phyloP scores from a whole-genome alignment of 2,329 filamentous ascomycete genomes.

The Thermoascus crustaceus region DNA sequence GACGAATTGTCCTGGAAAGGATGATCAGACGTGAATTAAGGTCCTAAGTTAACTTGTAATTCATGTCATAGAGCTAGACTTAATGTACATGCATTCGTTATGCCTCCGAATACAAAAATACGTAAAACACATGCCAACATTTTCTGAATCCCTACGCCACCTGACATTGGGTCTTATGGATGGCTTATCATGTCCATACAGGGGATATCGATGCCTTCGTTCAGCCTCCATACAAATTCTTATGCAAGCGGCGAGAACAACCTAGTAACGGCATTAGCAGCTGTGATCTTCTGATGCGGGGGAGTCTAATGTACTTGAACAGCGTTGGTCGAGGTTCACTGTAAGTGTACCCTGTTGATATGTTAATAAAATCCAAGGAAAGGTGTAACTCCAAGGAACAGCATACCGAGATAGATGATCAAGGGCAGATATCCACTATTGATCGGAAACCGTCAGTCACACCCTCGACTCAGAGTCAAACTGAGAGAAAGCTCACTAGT shows the following conservation, averaged over 20 bases:
- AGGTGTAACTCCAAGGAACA: constrained; percentile 9
- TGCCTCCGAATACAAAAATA: too few species aligned
- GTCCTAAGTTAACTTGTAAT: too few species aligned
- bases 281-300: constrained; percentile 15
- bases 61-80: too few species aligned
- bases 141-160: too few species aligned
- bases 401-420: constrained; percentile 87
- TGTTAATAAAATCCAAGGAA: constrained; percentile 13
- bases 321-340: constrained; percentile 82
- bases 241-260: constrained; percentile 38
- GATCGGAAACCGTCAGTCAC: constrained; percentile 14
- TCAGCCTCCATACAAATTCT: constrained; percentile 7
- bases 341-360: constrained; percentile 69
- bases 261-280: constrained; percentile 19
- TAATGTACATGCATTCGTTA: too few species aligned
- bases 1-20: too few species aligned
- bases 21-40: too few species aligned
- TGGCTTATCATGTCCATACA: too few species aligned
- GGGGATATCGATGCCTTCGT: constrained; percentile 3
- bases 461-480: constrained; percentile 26
- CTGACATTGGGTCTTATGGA: too few species aligned
- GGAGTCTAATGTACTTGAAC: constrained; percentile 50
- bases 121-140: too few species aligned
- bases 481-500: constrained; percentile 63
- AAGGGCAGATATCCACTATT: constrained; percentile 85